phyloP scores from a whole-genome alignment of 2,329 filamentous ascomycete genomes.

The Colletotrichum sp. region DNA sequence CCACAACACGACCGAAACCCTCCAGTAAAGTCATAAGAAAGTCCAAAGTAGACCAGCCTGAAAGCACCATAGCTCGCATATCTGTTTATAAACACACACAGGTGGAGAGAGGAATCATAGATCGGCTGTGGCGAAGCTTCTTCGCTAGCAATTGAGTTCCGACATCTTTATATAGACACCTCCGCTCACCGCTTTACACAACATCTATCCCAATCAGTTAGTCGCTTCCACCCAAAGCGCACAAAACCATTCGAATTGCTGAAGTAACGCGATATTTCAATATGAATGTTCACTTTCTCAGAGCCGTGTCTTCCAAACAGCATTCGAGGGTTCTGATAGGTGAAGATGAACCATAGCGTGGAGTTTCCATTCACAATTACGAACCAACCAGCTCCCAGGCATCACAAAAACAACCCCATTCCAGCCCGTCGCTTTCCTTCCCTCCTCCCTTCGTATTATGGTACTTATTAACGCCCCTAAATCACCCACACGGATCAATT shows the following conservation, averaged over 20 bases:
- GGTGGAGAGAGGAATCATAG: background rate
- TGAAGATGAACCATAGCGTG: background rate
- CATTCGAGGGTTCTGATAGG: no score
- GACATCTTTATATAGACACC: rapidly evolving
- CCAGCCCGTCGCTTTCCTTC: rapidly evolving
- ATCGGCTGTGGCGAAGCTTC: background rate
- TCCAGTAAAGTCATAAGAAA: rapidly evolving
- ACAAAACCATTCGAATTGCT: rapidly evolving
- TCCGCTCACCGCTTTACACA: rapidly evolving
- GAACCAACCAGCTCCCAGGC: background rate
- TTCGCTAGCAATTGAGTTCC: no score
- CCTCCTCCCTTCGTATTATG: background rate
- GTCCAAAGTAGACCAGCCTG: no score
- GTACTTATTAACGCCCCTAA: rapidly evolving
- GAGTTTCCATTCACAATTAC: no score
- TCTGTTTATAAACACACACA: rapidly evolving
- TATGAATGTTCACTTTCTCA: background rate
- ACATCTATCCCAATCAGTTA: background rate
- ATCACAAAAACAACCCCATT: background rate
- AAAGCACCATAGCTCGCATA: background rate
- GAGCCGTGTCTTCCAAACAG: background rate
- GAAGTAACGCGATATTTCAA: rapidly evolving
- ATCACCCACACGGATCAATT: background rate
- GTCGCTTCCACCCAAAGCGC: no score
- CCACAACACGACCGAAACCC: rapidly evolving